These are phyloP conservation scores for Aspergillus sergii DNA, from an alignment of 2,329 filamentous ascomycete genomes.

Conservation along the genomic window DNA sequence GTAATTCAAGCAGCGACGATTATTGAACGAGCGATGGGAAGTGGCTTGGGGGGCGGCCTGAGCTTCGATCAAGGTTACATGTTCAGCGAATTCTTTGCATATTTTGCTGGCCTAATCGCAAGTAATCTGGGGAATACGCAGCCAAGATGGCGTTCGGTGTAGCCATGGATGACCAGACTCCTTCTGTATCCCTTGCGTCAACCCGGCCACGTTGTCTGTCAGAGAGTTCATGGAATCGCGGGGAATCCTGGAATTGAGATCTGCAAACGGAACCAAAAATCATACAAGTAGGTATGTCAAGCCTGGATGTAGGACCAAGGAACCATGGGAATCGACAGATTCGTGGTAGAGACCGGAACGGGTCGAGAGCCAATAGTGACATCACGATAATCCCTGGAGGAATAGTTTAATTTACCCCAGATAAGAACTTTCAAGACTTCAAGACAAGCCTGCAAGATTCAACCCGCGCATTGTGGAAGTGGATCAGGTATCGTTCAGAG, in stretches of 20 bases:
- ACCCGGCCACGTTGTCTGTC: background rate
- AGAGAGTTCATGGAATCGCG: background rate
- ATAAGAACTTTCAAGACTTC: background rate
- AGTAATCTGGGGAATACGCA: background rate
- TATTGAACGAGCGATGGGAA: background rate
- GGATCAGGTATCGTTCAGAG: background rate
- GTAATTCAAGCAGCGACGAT: background rate
- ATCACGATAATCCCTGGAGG: background rate
- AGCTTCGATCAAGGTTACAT: background rate
- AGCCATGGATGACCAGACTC: background rate
- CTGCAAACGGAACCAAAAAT: background rate
- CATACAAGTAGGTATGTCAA: background rate
- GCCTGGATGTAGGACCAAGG: background rate
- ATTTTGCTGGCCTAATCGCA: background rate
- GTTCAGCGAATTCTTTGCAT: background rate
- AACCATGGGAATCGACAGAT: background rate
- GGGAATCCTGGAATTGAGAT: background rate
- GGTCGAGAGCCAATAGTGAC: background rate
- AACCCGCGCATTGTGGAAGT: background rate
- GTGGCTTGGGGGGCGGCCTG: background rate
- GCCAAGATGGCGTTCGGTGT: background rate
- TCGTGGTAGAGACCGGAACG: background rate
- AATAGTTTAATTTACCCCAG: background rate
- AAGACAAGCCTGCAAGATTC: background rate
- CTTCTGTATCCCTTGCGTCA: background rate